Conservation (phyloP, 768 basidiomycete species). For the Kwoniella newhampshirensis region DNA sequence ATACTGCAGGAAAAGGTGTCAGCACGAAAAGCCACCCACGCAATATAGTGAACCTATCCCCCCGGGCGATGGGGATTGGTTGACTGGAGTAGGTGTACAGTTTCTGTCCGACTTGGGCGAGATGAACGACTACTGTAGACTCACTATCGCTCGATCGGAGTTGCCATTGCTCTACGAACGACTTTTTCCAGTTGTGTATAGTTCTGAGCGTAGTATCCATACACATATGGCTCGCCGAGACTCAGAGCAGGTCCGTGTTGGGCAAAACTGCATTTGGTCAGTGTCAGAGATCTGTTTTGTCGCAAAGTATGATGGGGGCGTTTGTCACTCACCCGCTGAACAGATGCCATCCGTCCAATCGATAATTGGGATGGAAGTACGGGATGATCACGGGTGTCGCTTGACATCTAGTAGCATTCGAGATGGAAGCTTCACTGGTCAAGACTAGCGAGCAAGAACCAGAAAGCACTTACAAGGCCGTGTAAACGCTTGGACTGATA, state of each 20-base stretch:
- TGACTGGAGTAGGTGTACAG: too few species aligned
- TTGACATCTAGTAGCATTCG: slow-evolving; percentile 50
- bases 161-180: slow-evolving; percentile 33
- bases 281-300: neutral
- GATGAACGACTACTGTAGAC: slow-evolving; percentile 10
- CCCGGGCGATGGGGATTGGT: too few species aligned
- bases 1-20: slow-evolving; percentile 26
- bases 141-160: slow-evolving; percentile 47
- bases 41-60: neutral
- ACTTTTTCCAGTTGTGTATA: slow-evolving; percentile 35
- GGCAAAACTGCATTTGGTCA: slow-evolving; percentile 16
- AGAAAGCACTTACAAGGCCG: slow-evolving; percentile 49
- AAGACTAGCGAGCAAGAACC: too few species aligned
- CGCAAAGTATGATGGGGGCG: neutral
- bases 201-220: slow-evolving; percentile 40
- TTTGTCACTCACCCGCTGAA: slow-evolving; percentile 13
- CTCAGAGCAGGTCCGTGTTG: slow-evolving; percentile 50
- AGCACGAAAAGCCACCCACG: too few species aligned
- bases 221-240: slow-evolving; percentile 50
- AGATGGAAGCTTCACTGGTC: too few species aligned
- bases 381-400: slow-evolving; percentile 50
- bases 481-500: slow-evolving; percentile 51
- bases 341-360: slow-evolving; percentile 38
- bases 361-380: slow-evolving; percentile 27
- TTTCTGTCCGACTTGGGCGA: neutral